Conservation (phyloP, 495 filamentous ascomycete species). For the Chaetomium cochliodes region DNA sequence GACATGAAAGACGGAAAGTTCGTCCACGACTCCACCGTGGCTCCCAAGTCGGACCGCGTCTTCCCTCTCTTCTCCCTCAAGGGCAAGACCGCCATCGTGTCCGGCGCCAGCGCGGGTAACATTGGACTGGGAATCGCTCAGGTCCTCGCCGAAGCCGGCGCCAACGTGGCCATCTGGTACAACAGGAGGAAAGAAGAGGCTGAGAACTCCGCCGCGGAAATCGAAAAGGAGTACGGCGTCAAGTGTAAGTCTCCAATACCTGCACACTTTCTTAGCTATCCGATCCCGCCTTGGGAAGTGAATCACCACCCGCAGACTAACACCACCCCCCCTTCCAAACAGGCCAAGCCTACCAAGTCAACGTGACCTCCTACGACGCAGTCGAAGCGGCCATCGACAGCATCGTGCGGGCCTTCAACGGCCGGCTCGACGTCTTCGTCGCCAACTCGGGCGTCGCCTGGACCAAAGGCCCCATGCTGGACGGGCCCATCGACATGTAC, state of each 20-base stretch:
- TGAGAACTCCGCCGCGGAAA: slow-evolving; percentile 65
- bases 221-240: slow-evolving; percentile 75
- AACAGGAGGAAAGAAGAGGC: slow-evolving; percentile 74
- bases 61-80: slow-evolving; percentile 80
- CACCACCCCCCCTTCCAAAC: slow-evolving; percentile 5
- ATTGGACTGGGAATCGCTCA: slow-evolving; percentile 80
- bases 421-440: slow-evolving; percentile 74
- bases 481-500: slow-evolving; percentile 65
- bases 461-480: slow-evolving; percentile 66
- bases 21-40: slow-evolving; percentile 57
- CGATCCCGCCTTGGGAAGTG: too few relatives aligned
- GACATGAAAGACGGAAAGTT: slow-evolving; percentile 56
- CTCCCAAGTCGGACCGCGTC: slow-evolving; percentile 62
- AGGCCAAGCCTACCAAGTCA: slow-evolving; percentile 76
- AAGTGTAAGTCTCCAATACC: slow-evolving; percentile 56
- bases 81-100: slow-evolving; percentile 79
- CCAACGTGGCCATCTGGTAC: slow-evolving; percentile 87
- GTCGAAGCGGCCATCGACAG: slow-evolving; percentile 58
- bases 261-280: neutral
- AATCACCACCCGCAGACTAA: too few relatives aligned
- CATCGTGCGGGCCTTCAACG: slow-evolving; percentile 67
- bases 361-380: slow-evolving; percentile 59
- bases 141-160: slow-evolving; percentile 74
- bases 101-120: slow-evolving; percentile 72
- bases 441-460: slow-evolving; percentile 78